phyloP scores from a whole-genome alignment of 352 stramenopile genomes.

The Pythium folliculosum region DNA sequence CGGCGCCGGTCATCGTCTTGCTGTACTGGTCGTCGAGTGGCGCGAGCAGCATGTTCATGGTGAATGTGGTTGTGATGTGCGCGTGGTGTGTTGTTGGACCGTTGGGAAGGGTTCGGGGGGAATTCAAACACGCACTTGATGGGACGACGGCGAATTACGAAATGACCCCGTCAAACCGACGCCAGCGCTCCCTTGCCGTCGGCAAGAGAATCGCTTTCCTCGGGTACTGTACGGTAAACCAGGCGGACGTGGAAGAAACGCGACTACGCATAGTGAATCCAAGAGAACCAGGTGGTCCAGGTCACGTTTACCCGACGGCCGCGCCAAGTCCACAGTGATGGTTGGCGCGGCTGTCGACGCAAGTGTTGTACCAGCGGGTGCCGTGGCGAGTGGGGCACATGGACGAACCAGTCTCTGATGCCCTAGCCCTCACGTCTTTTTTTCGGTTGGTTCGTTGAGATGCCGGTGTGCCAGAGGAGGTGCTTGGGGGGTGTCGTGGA shows the following conservation, averaged over 20 bases:
- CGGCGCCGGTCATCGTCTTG: slow-evolving; percentile 20
- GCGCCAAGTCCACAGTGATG: slow-evolving; percentile 4
- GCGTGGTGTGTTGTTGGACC: neutral
- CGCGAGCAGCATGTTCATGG: slow-evolving; percentile 72
- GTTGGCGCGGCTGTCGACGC: slow-evolving; percentile 15
- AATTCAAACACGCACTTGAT: slow-evolving; percentile 1
- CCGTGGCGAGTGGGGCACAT: slow-evolving; percentile 1
- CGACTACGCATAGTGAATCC: slow-evolving; percentile 24
- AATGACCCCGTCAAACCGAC: slow-evolving; percentile 19
- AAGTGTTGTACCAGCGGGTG: neutral
- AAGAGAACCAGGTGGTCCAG: slow-evolving; percentile 19
- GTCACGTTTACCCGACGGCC: neutral
- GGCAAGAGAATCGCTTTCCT: neutral
- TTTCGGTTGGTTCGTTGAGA: slow-evolving; percentile 19
- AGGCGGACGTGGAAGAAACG: slow-evolving; percentile 13
- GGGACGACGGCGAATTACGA: slow-evolving; percentile 17
- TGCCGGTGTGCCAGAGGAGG: slow-evolving; percentile 6
- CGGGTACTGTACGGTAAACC: neutral
- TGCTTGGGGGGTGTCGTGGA: slow-evolving; percentile 14
- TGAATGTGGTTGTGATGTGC: neutral
- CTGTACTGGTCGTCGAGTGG: slow-evolving; percentile 49
- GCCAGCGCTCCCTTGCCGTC: neutral
- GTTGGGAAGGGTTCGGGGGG: neutral
- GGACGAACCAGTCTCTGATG: slow-evolving; percentile 2
- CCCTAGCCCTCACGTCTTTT: slow-evolving; percentile 35